Evolutionary conservation across 352 stramenopile genomes (phyloP), one percentile per base, ranked within the genome.

Genomic region (Peronospora destructor): DNA sequence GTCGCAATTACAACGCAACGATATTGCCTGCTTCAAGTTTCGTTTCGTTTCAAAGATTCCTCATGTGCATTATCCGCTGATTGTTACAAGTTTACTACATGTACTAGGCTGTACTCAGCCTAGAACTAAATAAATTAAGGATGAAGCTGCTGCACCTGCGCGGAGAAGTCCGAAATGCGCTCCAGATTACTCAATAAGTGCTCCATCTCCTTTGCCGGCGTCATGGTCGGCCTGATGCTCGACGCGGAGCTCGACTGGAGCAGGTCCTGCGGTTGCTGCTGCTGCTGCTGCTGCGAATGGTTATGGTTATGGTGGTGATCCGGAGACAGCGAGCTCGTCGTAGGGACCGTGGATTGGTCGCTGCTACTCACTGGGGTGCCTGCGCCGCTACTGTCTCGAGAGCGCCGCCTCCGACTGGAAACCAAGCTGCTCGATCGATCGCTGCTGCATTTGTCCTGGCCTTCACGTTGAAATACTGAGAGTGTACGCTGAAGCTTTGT

Each of bases 101-200:
- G 33, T 38, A 38, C n/a, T n/a, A n/a, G n/a, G 26, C 5, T 10
- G 28, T 32, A 36, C 30, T 36, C 30, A 14, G 1, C 11, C 34
- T 33, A 30, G n/a, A 6, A 37, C 23, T 58, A 39, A 57, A 61
- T 61, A 65, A 61, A 13, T 61, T 59, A 65, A 36, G 45, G 21
- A 32, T 61, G 56, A 14, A 64, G 44, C 38, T 61, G 49, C 33
- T 66, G 66, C 45, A 62, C 45, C 41, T 68, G 60, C 19, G 62
- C 45, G 11, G 73, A 85, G 23, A 85, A 82, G 41, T 81, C 57
- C 4, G 76, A 85, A 21, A 85, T 87, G 36, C 66, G 76, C 53
- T 87, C 76, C 39, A 87, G 56, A 39, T 81, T 85, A 44, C 61
- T 71, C 45, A 87, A 59, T n/a, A 87, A 50, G 25, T 78, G 64